phyloP scores from a whole-genome alignment of 306 rosid genomes.

The Elaeagnus macrophylla region DNA sequence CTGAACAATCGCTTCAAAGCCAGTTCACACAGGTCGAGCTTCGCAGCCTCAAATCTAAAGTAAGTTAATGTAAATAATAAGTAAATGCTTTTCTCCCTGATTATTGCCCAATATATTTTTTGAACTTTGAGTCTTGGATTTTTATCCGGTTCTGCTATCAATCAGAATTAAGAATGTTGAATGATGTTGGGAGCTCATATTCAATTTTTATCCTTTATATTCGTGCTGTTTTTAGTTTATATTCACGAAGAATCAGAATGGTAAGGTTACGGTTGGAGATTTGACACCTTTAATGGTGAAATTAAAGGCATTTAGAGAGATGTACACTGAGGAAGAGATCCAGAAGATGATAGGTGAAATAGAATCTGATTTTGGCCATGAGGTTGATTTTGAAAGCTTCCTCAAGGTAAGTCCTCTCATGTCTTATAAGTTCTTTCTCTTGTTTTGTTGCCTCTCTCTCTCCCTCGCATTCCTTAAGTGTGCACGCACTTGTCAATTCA shows the following conservation, averaged over 20 bases:
- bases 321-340: conserved; percentile 60
- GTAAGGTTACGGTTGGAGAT: conserved; percentile 59
- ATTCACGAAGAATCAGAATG: conserved; percentile 56
- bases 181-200: conserved; percentile 1
- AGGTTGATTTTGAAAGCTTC: conserved; percentile 82
- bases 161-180: background rate
- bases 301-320: conserved; percentile 54
- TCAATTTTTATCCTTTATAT: conserved; percentile 2
- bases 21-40: conserved; percentile 96
- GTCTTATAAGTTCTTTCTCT: background rate
- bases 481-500: background rate
- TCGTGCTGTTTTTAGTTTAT: conserved; percentile 38
- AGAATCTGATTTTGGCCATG: conserved; percentile 43
- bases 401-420: conserved; percentile 51
- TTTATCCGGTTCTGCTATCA: conserved; percentile 9
- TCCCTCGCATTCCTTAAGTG: background rate
- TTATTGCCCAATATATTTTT: background rate
- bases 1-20: conserved; percentile 88
- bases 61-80: conserved; percentile 21
- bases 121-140: background rate
- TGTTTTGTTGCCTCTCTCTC: background rate
- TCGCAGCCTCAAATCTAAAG: conserved; percentile 72
- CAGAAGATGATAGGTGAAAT: conserved; percentile 46
- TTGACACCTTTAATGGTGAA: conserved; percentile 57
- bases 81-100: background rate